Percentiles rank a stretch among this genome's conserved stretches.
Evolutionary conservation across 1,139 yeast species (phyloP).

Genomic region (Geotrichum candidum): DNA sequence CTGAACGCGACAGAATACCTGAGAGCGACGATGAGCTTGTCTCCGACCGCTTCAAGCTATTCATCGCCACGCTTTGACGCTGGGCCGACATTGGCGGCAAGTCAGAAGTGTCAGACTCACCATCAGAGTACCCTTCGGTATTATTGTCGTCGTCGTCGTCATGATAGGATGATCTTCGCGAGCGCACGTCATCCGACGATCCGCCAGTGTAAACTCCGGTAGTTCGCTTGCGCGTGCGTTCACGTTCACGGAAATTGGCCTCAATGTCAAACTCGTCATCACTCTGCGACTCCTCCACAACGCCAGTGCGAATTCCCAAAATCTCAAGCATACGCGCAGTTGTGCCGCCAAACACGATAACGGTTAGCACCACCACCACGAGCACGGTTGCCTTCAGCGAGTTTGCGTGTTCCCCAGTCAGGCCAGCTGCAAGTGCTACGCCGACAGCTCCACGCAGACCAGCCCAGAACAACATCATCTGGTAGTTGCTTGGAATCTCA

Average conservation of each 20-base stretch:
- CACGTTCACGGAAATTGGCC: constrained; percentile 44
- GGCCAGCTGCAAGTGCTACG: constrained; percentile 95
- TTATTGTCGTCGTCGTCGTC: constrained; percentile 22
- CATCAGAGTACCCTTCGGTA: constrained; percentile 24
- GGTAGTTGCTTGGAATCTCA: constrained; percentile 91
- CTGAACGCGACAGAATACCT: constrained; percentile 41
- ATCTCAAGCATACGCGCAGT: constrained; percentile 97
- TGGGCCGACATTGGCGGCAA: constrained; percentile 31
- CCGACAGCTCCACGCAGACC: constrained; percentile 99
- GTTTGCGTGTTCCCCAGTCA: constrained; percentile 90
- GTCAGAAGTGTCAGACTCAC: constrained; percentile 25
- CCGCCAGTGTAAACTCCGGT: neutral
- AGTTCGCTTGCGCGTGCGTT: constrained; percentile 25
- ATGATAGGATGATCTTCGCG: constrained; percentile 25
- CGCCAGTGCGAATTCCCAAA: constrained; percentile 86
- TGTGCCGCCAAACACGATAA: constrained; percentile 94
- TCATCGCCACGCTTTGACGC: constrained; percentile 4
- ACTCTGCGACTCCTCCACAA: constrained; percentile 70
- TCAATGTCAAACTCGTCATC: constrained; percentile 96
- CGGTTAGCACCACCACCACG: constrained; percentile 94
- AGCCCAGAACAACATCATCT: constrained; percentile 99
- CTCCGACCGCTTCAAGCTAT: constrained; percentile 4
- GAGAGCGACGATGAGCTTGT: constrained; percentile 26
- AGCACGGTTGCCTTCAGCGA: constrained; percentile 88
- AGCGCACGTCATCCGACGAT: constrained; percentile 2